These are phyloP conservation scores for Cronartium ribicola DNA, from an alignment of 1,284 basidiomycete species.

Conservation along the genomic window DNA sequence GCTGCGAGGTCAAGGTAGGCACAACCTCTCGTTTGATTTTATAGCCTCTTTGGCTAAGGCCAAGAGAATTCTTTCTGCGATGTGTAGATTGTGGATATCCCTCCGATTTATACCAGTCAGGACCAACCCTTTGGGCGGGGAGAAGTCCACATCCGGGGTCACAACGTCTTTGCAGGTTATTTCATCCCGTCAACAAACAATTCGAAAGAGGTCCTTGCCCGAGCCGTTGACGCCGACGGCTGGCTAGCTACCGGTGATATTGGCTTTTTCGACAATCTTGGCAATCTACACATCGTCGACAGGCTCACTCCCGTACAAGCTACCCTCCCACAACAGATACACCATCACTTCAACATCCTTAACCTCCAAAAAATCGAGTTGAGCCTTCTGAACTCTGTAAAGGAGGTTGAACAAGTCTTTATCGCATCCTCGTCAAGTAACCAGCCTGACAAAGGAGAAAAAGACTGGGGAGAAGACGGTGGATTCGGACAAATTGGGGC, in stretches of 20 bases:
- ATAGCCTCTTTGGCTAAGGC: not conserved
- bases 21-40: not conserved
- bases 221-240: constrained; percentile 10
- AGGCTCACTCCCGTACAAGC: constrained; percentile 5
- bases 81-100: not conserved
- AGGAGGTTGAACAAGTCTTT: constrained; percentile 27
- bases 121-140: constrained; percentile 17
- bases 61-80: not conserved
- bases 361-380: constrained; percentile 31
- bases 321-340: constrained; percentile 16
- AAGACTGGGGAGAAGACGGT: not conserved
- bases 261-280: constrained; percentile 18
- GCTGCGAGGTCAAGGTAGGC: constrained; percentile 40
- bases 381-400: not conserved
- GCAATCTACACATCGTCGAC: constrained; percentile 18
- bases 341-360: constrained; percentile 28
- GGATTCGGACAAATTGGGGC: constrained; percentile 5
- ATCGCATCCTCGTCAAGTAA: constrained; percentile 1
- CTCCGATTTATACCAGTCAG: not conserved
- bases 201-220: constrained; percentile 7
- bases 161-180: constrained; percentile 24
- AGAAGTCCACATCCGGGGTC: constrained; percentile 21
- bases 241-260: constrained; percentile 36
- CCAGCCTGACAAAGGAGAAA: not conserved
- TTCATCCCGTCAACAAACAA: constrained; percentile 4